Evolutionary conservation across 176 grass and related monocot species (phyloP), one percentile per base, ranked within the genome.

Genomic region (Hsuehochloa calcarea): DNA sequence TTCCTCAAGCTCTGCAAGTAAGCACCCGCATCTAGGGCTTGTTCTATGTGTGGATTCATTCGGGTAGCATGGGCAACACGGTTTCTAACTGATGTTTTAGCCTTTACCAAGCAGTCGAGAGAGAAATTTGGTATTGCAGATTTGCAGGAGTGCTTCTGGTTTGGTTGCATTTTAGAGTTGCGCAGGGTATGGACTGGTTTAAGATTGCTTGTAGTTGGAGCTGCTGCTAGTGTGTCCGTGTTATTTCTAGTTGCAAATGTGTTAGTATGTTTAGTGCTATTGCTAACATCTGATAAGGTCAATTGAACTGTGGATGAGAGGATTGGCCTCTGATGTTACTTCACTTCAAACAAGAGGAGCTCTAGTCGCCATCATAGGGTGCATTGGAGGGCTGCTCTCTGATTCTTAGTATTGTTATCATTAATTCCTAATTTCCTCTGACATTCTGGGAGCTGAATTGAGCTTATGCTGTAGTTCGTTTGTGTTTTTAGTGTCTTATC

Each of bases 1-100:
- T 98, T 98, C 80, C 91, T 98, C 87, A 98, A 98, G 88, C 96
- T 98, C 43, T 98, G 93, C 96, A 98, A 94, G 91, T 95, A 91
- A 74, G 70, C 29, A 8, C 8, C 58, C 27, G 8, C n/a, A 71
- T 8, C 72, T 27, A 77, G 44, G 64, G 17, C 72, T 58, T 65
- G 54, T 59, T 49, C 72, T 63, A 10, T 45, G 0, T 37, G 63
- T 43, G 0, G 43, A 10, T 59, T 38, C 65, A 0, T 69, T 37
- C 25, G 41, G 5, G 31, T 64, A 61, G 39, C 13, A 58, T 17
- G 13, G 51, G 41, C 31, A 7, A 63, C 27, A 29, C 37, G 17
- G 58, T 22, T 56, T 67, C 9, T 0, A 46, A 15, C 13, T 41
- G 45, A 20, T 84, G 31, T 5, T 46, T 66, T 79, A 40, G 41